Conservation (phyloP, 2,329 filamentous ascomycete species). For the Dothiorella sarmentorum region DNA sequence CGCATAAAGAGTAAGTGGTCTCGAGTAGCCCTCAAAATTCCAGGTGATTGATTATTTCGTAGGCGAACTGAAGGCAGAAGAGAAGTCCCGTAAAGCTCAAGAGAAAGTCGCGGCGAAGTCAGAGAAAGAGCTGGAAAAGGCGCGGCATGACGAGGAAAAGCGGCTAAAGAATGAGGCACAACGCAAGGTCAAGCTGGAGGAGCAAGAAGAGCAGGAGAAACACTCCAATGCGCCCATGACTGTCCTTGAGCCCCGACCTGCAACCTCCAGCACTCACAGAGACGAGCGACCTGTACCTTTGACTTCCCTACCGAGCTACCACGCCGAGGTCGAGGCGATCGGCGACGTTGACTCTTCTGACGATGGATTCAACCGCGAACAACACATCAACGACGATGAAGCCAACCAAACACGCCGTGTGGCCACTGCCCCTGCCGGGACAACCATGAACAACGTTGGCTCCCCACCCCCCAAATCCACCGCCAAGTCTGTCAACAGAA, state of each 20-base stretch:
- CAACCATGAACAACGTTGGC: not conserved
- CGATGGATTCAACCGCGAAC: conserved; percentile 16
- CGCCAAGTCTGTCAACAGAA: not conserved
- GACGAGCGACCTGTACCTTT: not conserved
- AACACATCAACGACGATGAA: too few species aligned
- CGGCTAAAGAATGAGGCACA: conserved; percentile 50
- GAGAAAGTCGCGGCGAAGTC: conserved; percentile 42
- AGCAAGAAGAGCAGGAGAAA: conserved; percentile 16
- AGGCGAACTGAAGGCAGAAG: conserved; percentile 54
- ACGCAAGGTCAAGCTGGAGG: conserved; percentile 42
- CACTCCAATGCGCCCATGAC: not conserved
- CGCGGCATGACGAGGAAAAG: conserved; percentile 54
- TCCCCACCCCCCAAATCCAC: not conserved
- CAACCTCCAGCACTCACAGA: conserved; percentile 14
- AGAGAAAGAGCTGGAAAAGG: conserved; percentile 44
- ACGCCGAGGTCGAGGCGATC: conserved; percentile 13
- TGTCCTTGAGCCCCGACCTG: conserved; percentile 1
- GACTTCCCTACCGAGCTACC: conserved; percentile 9
- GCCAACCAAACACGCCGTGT: not conserved
- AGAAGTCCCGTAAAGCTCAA: conserved; percentile 49
- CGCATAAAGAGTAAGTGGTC: conserved; percentile 55
- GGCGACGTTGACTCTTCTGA: conserved; percentile 11
- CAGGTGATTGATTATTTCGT: conserved; percentile 27
- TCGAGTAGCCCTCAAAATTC: not conserved
- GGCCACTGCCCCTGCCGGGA: not conserved